Percentiles rank a stretch among this genome's conserved stretches.
These are phyloP conservation scores for Aspergillus avenaceus DNA, from an alignment of 495 filamentous ascomycete species.

Conservation along the genomic window DNA sequence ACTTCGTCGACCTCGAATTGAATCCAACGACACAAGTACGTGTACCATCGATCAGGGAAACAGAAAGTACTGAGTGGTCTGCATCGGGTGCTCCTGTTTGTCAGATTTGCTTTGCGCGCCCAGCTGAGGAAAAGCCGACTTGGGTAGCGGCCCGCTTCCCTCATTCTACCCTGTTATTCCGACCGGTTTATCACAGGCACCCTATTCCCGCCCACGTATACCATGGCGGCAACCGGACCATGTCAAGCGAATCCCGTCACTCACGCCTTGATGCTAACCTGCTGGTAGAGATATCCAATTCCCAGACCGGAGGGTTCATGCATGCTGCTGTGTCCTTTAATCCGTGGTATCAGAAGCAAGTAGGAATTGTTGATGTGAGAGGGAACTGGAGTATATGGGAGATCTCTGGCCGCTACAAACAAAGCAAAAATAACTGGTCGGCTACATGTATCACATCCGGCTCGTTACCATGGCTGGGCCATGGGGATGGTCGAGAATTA, in stretches of 20 bases:
- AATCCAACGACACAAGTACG: constrained; percentile 15
- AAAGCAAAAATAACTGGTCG: constrained; percentile 25
- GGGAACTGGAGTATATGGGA: constrained; percentile 80
- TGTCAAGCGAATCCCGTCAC: constrained; percentile 18
- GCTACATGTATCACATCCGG: constrained; percentile 21
- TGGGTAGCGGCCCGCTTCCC: constrained; percentile 63
- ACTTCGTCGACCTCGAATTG: constrained; percentile 25
- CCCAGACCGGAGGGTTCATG: constrained; percentile 50
- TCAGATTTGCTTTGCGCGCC: constrained; percentile 61
- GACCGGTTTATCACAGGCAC: constrained; percentile 46
- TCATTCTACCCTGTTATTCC: constrained; percentile 53
- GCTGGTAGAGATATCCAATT: constrained; percentile 49
- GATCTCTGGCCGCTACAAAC: constrained; percentile 42
- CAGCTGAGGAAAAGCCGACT: constrained; percentile 40
- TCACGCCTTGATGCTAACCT: constrained; percentile 61
- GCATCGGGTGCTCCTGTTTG: constrained; percentile 56
- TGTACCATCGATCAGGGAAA: constrained; percentile 28
- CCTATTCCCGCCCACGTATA: constrained; percentile 28
- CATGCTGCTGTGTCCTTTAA: constrained; percentile 78
- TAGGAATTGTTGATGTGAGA: constrained; percentile 67
- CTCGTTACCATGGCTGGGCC: constrained; percentile 26
- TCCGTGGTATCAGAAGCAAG: constrained; percentile 62
- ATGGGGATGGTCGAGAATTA: constrained; percentile 14
- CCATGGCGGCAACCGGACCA: constrained; percentile 7
- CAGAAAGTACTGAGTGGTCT: constrained; percentile 51